These are phyloP conservation scores for Mimosa bimucronata DNA, from an alignment of 306 rosid species.

Conservation along the genomic window DNA sequence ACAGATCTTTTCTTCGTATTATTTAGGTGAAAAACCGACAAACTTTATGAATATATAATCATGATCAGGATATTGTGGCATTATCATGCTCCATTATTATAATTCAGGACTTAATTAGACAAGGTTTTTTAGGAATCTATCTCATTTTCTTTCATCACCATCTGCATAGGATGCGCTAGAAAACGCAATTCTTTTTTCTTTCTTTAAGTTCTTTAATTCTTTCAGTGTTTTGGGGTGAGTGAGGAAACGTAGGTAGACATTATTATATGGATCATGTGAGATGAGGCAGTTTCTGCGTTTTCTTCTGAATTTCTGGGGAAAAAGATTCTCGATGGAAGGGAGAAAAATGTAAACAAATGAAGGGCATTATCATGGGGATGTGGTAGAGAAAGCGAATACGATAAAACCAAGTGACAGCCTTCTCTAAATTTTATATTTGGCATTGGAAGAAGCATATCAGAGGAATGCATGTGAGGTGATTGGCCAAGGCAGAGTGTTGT, in stretches of 20 bases:
- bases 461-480: slow-evolving; percentile 65
- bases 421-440: slow-evolving; percentile 35
- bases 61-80: slow-evolving; percentile 42
- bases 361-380: slow-evolving; percentile 58
- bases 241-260: slow-evolving; percentile 16
- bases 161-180: slow-evolving; percentile 41
- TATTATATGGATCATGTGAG: slow-evolving; percentile 28
- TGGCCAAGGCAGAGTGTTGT: slow-evolving; percentile 43
- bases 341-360: slow-evolving; percentile 35
- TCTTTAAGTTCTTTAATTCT: not conserved
- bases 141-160: slow-evolving; percentile 40
- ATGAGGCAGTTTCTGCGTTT: slow-evolving; percentile 27
- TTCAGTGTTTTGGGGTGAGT: not conserved
- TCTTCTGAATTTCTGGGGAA: slow-evolving; percentile 32
- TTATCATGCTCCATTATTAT: slow-evolving; percentile 34
- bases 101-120: slow-evolving; percentile 44
- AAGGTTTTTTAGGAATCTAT: slow-evolving; percentile 48
- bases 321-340: slow-evolving; percentile 46
- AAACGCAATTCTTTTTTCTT: not conserved
- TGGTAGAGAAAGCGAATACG: slow-evolving; percentile 42
- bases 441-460: slow-evolving; percentile 42
- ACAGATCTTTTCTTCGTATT: not conserved
- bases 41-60: slow-evolving; percentile 44
- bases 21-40: slow-evolving; percentile 38
- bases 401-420: slow-evolving; percentile 35